Conservation (phyloP, 148 eudicot genomes). For the Silene uniflora region DNA sequence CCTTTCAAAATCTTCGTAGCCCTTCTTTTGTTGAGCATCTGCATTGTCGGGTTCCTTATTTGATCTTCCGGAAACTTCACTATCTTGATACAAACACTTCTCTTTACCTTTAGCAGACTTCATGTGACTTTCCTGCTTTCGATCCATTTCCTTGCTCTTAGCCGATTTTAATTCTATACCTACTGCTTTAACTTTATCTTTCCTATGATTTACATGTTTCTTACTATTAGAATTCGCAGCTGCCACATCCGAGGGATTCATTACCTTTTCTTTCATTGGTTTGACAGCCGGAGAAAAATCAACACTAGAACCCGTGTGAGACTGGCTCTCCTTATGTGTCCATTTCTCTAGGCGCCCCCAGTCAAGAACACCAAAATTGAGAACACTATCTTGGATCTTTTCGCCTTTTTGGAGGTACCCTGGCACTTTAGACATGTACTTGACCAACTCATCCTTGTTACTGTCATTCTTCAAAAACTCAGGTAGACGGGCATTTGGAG, state of each 20-base stretch:
- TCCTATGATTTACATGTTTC: conserved; percentile 20
- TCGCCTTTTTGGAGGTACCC: conserved; percentile 68
- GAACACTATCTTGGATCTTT: conserved; percentile 49
- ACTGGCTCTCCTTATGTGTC: conserved; percentile 43
- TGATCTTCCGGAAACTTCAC: conserved; percentile 1
- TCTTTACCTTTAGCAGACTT: conserved; percentile 21
- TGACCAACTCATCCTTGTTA: conserved; percentile 63
- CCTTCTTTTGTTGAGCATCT: conserved; percentile 18
- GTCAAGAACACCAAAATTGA: conserved; percentile 82
- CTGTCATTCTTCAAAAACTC: conserved; percentile 28
- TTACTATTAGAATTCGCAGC: conserved; percentile 16
- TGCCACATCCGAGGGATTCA: conserved; percentile 24
- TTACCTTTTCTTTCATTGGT: conserved; percentile 28
- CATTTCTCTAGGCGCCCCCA: conserved; percentile 74
- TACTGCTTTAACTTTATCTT: conserved; percentile 17
- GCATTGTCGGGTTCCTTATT: conserved; percentile 21
- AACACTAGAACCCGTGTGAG: conserved; percentile 15
- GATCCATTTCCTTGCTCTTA: conserved; percentile 12
- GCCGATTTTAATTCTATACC: conserved; percentile 16
- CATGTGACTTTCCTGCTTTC: conserved; percentile 22
- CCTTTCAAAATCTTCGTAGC: conserved; percentile 19
- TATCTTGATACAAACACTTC: conserved; percentile 26
- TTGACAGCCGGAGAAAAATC: conserved; percentile 30
- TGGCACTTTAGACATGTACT: conserved; percentile 81
- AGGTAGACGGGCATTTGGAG: conserved; percentile 33